Evolutionary conservation across 2,329 filamentous ascomycete species (phyloP), one percentile per base, ranked within the genome.

Genomic region (Cladophialophora exuberans): DNA sequence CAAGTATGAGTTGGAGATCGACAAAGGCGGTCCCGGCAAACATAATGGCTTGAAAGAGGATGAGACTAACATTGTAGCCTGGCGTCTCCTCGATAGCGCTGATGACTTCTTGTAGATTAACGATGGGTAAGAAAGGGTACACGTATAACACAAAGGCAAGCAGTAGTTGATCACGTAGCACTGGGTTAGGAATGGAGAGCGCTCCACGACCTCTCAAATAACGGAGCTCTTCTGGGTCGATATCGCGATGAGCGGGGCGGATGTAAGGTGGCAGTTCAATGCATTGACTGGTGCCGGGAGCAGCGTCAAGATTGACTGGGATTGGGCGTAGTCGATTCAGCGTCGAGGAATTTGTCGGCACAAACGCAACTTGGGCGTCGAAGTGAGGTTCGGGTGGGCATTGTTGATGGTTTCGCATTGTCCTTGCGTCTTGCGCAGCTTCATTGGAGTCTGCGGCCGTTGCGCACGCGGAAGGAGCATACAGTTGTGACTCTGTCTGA

Each of bases 31-130:
- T 88, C 1, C 89, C 90, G 1, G 90, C 87, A 69, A 97, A 97
- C 89, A 97, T 95, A 66, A 96, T 87, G 7, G 91, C 89, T 69
- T 97, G 92, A 72, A 96, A 96, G 2, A 97, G 76, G 54, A 97
- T 83, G 65, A 97, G 76, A 73, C 92, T 96, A 65, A 91, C 80
- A 23, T 47, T 80, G 71, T 67, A 89, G n/a, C 36, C 44, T 95
- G 2, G 92, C 91, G 11, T 87, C 89, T 48, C 85, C 82, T 41
- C 82, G 78, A 56, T 35, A 2, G 46, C 46, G 28, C 41, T 39
- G 20, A 44, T 15, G 28, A 56, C 33, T 11, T 51, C 53, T 45
- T 51, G 41, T 7, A 56, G 18, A 23, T 85, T 90, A 59, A 97
- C 74, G 28, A 96, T 77, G 22, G 92, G 92, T 90, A 97, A 96